Conservation (phyloP, 371 early-diverging fungal genomes). For the Mucor circinelloides region DNA sequence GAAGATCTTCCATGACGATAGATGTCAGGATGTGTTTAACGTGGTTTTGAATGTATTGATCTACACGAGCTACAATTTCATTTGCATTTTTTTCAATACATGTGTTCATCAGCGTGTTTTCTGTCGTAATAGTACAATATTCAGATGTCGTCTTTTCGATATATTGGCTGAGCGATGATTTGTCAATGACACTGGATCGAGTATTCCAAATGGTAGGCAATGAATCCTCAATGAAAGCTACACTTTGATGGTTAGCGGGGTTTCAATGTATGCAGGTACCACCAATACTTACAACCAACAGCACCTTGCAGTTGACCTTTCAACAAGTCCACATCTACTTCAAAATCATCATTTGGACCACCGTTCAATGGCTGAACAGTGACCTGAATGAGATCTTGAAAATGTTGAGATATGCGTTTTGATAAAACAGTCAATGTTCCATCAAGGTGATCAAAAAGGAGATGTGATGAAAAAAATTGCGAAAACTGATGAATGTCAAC, state of each 20-base stretch:
- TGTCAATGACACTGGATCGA: slow-evolving; percentile 29
- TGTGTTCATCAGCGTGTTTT: not conserved
- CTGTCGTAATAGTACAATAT: not conserved
- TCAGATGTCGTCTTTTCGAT: slow-evolving; percentile 13
- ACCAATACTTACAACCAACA: slow-evolving; percentile 34
- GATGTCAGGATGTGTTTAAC: slow-evolving; percentile 1
- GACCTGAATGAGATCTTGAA: slow-evolving; percentile 36
- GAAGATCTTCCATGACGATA: slow-evolving; percentile 17
- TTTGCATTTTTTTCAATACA: slow-evolving; percentile 11
- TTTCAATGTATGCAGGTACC: not conserved
- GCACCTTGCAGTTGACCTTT: slow-evolving; percentile 43
- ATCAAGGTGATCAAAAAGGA: slow-evolving; percentile 41
- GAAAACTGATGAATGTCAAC: slow-evolving; percentile 35
- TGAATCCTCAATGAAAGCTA: slow-evolving; percentile 43
- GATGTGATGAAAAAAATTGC: slow-evolving; percentile 30
- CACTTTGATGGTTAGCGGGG: not conserved
- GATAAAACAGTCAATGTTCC: slow-evolving; percentile 29
- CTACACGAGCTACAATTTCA: slow-evolving; percentile 10
- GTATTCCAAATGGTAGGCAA: slow-evolving; percentile 37
- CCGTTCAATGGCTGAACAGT: slow-evolving; percentile 7
- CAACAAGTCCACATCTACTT: slow-evolving; percentile 36
- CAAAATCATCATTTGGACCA: slow-evolving; percentile 5
- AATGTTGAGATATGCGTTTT: slow-evolving; percentile 30
- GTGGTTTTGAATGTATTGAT: slow-evolving; percentile 16
- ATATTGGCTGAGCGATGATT: slow-evolving; percentile 19